phyloP scores from a whole-genome alignment of 345 rosid genomes.

The Mangifera indica region DNA sequence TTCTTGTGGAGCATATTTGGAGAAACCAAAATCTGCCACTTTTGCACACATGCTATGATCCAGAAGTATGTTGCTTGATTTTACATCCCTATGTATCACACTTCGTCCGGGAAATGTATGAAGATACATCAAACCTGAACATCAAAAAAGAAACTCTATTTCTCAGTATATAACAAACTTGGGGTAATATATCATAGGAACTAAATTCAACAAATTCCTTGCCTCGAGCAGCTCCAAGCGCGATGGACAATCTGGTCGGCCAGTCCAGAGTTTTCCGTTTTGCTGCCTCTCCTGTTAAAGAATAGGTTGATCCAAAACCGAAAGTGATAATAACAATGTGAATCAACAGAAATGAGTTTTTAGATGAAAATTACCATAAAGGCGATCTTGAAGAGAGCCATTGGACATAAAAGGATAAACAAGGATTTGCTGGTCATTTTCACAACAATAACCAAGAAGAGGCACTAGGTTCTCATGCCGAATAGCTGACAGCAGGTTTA shows the following conservation, averaged over 20 bases:
- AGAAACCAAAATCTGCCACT: slow-evolving; percentile 73
- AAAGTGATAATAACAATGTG: neutral
- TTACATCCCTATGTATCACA: slow-evolving; percentile 34
- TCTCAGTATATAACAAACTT: neutral
- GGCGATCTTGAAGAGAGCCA: slow-evolving; percentile 74
- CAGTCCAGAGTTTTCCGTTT: slow-evolving; percentile 66
- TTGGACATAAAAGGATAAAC: slow-evolving; percentile 74
- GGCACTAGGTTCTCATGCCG: slow-evolving; percentile 66
- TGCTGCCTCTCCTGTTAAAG: slow-evolving; percentile 56
- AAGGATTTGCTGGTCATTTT: slow-evolving; percentile 68
- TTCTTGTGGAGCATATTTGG: slow-evolving; percentile 75
- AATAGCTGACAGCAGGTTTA: slow-evolving; percentile 64
- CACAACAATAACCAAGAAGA: slow-evolving; percentile 64
- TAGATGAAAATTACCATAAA: slow-evolving; percentile 49
- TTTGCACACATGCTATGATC: slow-evolving; percentile 70
- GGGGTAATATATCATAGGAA: neutral
- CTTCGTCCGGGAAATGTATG: slow-evolving; percentile 37
- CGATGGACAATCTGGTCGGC: slow-evolving; percentile 69
- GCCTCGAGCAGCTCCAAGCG: slow-evolving; percentile 74
- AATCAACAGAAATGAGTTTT: neutral
- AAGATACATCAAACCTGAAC: slow-evolving; percentile 49
- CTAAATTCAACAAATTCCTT: slow-evolving; percentile 15
- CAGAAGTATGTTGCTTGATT: slow-evolving; percentile 68
- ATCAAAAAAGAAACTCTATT: neutral
- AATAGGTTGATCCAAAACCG: slow-evolving; percentile 14